phyloP scores from a whole-genome alignment of 345 rosid species.

The Euphorbia pulcherrima region DNA sequence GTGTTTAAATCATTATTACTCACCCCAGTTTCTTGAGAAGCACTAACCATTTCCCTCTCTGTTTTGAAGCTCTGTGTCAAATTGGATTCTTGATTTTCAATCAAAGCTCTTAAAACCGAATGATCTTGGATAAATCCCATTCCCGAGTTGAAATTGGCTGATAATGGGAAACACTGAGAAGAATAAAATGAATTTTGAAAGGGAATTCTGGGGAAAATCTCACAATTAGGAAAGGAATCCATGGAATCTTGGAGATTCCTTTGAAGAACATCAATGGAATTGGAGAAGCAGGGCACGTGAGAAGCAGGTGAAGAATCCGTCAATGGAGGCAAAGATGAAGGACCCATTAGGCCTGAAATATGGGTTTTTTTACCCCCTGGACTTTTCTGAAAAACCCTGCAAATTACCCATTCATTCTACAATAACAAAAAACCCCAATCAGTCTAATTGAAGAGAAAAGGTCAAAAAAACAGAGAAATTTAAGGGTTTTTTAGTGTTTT shows the following conservation, averaged over 20 bases:
- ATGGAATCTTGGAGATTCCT: slow-evolving; percentile 36
- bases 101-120: slow-evolving; percentile 42
- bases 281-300: slow-evolving; percentile 88
- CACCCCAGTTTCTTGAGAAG: slow-evolving; percentile 55
- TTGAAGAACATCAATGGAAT: slow-evolving; percentile 28
- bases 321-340: slow-evolving; percentile 56
- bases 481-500: background rate
- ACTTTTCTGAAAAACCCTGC: slow-evolving; percentile 77
- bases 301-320: slow-evolving; percentile 49
- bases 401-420: slow-evolving; percentile 94
- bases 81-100: slow-evolving; percentile 41
- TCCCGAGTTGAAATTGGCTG: slow-evolving; percentile 27
- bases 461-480: background rate
- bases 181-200: slow-evolving; percentile 34
- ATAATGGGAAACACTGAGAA: slow-evolving; percentile 25
- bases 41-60: slow-evolving; percentile 39
- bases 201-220: slow-evolving; percentile 32
- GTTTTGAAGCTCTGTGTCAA: slow-evolving; percentile 35
- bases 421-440: slow-evolving; percentile 7
- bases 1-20: slow-evolving; percentile 43
- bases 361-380: slow-evolving; percentile 66
- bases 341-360: slow-evolving; percentile 43
- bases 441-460: slow-evolving; percentile 12
- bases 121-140: slow-evolving; percentile 45
- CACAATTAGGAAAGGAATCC: slow-evolving; percentile 31